Evolutionary conservation across 768 basidiomycete genomes (phyloP).

Genomic region (Dictyophora rubrovolvata): DNA sequence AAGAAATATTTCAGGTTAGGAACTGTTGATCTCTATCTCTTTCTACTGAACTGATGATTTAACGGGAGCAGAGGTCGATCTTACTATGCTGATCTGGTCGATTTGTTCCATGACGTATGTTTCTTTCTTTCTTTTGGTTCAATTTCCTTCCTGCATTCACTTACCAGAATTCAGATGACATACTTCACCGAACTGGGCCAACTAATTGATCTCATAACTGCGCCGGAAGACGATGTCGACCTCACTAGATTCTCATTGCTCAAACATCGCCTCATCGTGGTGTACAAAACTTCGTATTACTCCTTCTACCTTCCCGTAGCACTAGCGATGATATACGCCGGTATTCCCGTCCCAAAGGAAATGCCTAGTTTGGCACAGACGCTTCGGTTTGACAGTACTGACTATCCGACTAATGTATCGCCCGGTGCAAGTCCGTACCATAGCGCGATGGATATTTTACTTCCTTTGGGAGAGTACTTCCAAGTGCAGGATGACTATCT

Average conservation of each 20-base stretch:
- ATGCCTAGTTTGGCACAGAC: slow-evolving; percentile 1
- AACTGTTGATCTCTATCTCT: slow-evolving; percentile 19
- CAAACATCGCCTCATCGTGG: slow-evolving; percentile 87
- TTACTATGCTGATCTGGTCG: slow-evolving; percentile 84
- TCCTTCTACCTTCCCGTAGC: slow-evolving; percentile 99
- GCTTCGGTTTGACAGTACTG: slow-evolving; percentile 33
- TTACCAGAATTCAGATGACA: slow-evolving; percentile 31
- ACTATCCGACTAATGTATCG: slow-evolving; percentile 30
- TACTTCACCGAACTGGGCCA: slow-evolving; percentile 96
- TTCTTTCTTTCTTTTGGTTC: background rate
- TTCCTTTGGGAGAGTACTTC: slow-evolving; percentile 96
- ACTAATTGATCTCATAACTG: slow-evolving; percentile 90
- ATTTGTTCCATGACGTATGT: slow-evolving; percentile 79
- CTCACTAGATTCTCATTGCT: slow-evolving; percentile 79
- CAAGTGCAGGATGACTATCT: slow-evolving; percentile 97
- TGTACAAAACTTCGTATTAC: slow-evolving; percentile 97
- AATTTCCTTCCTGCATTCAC: background rate
- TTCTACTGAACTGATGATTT: too few relatives aligned
- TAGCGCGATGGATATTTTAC: slow-evolving; percentile 66
- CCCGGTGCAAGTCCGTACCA: slow-evolving; percentile 46
- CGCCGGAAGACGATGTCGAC: slow-evolving; percentile 84
- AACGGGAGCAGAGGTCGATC: slow-evolving; percentile 14
- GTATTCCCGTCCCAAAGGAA: slow-evolving; percentile 35
- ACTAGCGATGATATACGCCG: slow-evolving; percentile 72
- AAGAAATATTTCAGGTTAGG: slow-evolving; percentile 72